Percentiles rank a stretch among this genome's conserved stretches.
These are phyloP conservation scores for Cyanidiococcus yangmingshanensis DNA, from an alignment of 23 red algal genomes.

Conservation along the genomic window DNA sequence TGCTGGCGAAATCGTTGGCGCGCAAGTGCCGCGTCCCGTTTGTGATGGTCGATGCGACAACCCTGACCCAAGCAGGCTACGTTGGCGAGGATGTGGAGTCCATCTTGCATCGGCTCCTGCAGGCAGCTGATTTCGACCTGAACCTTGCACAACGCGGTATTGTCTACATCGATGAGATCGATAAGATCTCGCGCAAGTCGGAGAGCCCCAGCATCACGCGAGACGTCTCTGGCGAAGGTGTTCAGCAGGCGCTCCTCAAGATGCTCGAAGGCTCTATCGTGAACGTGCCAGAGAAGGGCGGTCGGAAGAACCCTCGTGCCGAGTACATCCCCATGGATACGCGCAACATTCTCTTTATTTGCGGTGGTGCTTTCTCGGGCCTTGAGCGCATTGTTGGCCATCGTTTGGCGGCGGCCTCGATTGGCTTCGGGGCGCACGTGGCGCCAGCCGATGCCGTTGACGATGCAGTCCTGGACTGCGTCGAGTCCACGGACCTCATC, in stretches of 20 bases:
- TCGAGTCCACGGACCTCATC: conserved; percentile 68
- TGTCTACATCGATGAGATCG: conserved; percentile 95
- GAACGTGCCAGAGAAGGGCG: conserved; percentile 74
- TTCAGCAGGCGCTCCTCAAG: conserved; percentile 95
- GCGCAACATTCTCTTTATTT: conserved; percentile 91
- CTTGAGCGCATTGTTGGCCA: conserved; percentile 75
- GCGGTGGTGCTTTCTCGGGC: conserved; percentile 81
- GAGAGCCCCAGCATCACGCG: conserved; percentile 79
- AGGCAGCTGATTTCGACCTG: conserved; percentile 80
- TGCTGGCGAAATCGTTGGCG: conserved; percentile 73
- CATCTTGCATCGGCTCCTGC: conserved; percentile 79
- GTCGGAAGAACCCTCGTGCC: conserved; percentile 55
- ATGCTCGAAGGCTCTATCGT: conserved; percentile 87
- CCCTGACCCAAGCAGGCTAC: conserved; percentile 87
- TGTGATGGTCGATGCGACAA: conserved; percentile 80
- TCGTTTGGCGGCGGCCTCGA: conserved; percentile 52
- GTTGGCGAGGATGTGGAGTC: conserved; percentile 90
- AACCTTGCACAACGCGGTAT: conserved; percentile 61
- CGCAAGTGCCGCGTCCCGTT: conserved; percentile 70
- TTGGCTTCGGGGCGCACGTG: conserved; percentile 83
- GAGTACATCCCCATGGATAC: conserved; percentile 59
- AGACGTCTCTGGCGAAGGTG: conserved; percentile 83
- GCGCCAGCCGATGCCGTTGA: conserved; percentile 25
- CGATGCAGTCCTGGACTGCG: conserved; percentile 49
- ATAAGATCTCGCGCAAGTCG: conserved; percentile 76